Percentiles rank a stretch among this genome's conserved stretches.
Evolutionary conservation across 2,329 filamentous ascomycete genomes (phyloP).

Genomic region (Phaeosphaeriaceae sp.): DNA sequence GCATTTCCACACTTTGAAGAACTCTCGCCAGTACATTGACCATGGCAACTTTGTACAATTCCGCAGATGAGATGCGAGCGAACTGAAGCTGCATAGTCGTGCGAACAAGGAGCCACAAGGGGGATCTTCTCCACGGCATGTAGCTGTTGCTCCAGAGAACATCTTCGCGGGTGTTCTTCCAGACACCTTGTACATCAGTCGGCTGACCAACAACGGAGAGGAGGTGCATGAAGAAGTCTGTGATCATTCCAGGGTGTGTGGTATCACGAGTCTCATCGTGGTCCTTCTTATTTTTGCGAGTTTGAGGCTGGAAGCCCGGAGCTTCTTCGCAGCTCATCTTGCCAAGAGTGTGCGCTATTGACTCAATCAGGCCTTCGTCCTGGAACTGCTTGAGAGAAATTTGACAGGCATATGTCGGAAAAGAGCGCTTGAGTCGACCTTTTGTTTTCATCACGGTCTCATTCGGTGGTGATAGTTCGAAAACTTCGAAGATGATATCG

Average conservation of each 20-base stretch:
- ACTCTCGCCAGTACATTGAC: conserved; percentile 46
- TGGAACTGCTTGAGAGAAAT: conserved; percentile 31
- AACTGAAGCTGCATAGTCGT: conserved; percentile 53
- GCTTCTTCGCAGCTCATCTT: conserved; percentile 42
- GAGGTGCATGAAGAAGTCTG: conserved; percentile 55
- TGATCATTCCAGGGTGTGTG: conserved; percentile 56
- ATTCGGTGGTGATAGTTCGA: conserved; percentile 52
- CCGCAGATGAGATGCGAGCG: conserved; percentile 21
- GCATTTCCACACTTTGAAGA: conserved; percentile 42
- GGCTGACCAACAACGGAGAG: conserved; percentile 38
- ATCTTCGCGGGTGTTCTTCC: conserved; percentile 61
- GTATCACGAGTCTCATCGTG: conserved; percentile 57
- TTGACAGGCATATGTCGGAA: conserved; percentile 50
- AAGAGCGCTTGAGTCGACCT: conserved; percentile 51
- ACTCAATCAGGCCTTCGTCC: conserved; percentile 17
- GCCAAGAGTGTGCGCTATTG: conserved; percentile 34
- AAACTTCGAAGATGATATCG: conserved; percentile 47
- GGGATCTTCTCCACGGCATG: conserved; percentile 57
- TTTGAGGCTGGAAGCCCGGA: conserved; percentile 36
- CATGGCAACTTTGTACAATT: not conserved
- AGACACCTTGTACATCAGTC: conserved; percentile 37
- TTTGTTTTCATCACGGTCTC: conserved; percentile 24
- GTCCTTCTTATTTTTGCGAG: conserved; percentile 45
- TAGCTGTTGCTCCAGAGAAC: conserved; percentile 50
- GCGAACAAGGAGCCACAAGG: conserved; percentile 61